phyloP scores from a whole-genome alignment of 176 grass and related monocot species.

The Raddia guianensis region DNA sequence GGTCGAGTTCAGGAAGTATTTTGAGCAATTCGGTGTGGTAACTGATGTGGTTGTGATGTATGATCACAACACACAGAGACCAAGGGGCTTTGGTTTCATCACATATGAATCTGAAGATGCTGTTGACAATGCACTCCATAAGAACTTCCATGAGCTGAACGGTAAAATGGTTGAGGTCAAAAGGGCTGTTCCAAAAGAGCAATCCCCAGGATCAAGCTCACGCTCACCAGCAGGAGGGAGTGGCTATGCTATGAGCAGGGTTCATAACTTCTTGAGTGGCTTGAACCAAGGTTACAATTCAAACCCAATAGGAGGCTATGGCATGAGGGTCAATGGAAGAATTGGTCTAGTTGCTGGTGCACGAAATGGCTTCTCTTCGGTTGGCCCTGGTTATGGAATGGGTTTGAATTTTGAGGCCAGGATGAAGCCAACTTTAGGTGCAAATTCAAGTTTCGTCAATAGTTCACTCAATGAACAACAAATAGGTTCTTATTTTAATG shows the following conservation, averaged over 20 bases:
- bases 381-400: slow-evolving; percentile 70
- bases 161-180: slow-evolving; percentile 97
- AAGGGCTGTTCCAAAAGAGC: slow-evolving; percentile 89
- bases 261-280: slow-evolving; percentile 75
- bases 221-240: slow-evolving; percentile 68
- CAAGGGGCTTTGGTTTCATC: slow-evolving; percentile 97
- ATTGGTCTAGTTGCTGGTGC: slow-evolving; percentile 62
- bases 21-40: slow-evolving; percentile 87
- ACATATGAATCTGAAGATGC: slow-evolving; percentile 92
- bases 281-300: slow-evolving; percentile 66
- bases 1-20: slow-evolving; percentile 85
- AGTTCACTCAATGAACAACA: slow-evolving; percentile 60
- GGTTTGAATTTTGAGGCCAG: slow-evolving; percentile 68
- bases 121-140: slow-evolving; percentile 75
- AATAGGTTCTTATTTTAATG: slow-evolving; percentile 64
- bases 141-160: slow-evolving; percentile 92
- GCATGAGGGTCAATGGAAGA: slow-evolving; percentile 75
- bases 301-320: slow-evolving; percentile 68
- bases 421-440: slow-evolving; percentile 58
- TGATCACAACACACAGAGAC: slow-evolving; percentile 92
- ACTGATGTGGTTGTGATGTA: slow-evolving; percentile 97
- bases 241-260: slow-evolving; percentile 63
- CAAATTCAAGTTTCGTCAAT: slow-evolving; percentile 56
- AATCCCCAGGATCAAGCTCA: slow-evolving; percentile 67
- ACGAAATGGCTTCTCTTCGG: slow-evolving; percentile 71